Evolutionary conservation across 805 yeast genomes (phyloP).

Genomic region (Yarrowia divulgata): DNA sequence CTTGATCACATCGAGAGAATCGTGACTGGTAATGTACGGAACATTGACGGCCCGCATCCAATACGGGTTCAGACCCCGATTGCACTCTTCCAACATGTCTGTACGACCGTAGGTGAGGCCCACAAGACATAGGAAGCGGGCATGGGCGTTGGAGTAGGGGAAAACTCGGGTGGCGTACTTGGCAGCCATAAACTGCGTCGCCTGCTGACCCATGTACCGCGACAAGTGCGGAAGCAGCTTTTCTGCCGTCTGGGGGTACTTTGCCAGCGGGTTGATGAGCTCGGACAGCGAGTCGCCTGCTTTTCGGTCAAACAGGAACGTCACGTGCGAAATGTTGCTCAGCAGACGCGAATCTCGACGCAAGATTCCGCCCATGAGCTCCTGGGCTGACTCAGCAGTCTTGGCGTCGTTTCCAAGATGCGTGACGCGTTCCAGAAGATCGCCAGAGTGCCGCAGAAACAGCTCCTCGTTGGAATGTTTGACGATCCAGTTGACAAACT

Average conservation of each 20-base stretch:
- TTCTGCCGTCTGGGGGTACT: slow-evolving; percentile 20
- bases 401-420: slow-evolving; percentile 22
- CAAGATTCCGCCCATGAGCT: slow-evolving; percentile 74
- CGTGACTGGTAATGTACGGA: slow-evolving; percentile 19
- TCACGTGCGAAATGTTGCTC: slow-evolving; percentile 60
- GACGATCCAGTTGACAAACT: slow-evolving; percentile 63
- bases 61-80: slow-evolving; percentile 80
- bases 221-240: slow-evolving; percentile 26
- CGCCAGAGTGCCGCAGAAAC: slow-evolving; percentile 18
- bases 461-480: slow-evolving; percentile 30
- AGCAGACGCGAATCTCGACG: slow-evolving; percentile 56
- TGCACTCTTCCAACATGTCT: slow-evolving; percentile 81
- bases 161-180: slow-evolving; percentile 70
- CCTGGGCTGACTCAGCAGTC: slow-evolving; percentile 57
- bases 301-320: slow-evolving; percentile 72
- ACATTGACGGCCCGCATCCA: slow-evolving; percentile 66
- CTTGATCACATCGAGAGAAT: slow-evolving; percentile 23
- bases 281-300: slow-evolving; percentile 17
- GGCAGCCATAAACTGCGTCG: slow-evolving; percentile 68
- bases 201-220: slow-evolving; percentile 50
- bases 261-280: slow-evolving; percentile 30
- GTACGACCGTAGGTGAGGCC: slow-evolving; percentile 68
- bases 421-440: slow-evolving; percentile 17
- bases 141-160: slow-evolving; percentile 70
- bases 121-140: slow-evolving; percentile 69